Evolutionary conservation across 1,139 yeast species (phyloP).

Genomic region (Spathaspora jeffriesii): DNA sequence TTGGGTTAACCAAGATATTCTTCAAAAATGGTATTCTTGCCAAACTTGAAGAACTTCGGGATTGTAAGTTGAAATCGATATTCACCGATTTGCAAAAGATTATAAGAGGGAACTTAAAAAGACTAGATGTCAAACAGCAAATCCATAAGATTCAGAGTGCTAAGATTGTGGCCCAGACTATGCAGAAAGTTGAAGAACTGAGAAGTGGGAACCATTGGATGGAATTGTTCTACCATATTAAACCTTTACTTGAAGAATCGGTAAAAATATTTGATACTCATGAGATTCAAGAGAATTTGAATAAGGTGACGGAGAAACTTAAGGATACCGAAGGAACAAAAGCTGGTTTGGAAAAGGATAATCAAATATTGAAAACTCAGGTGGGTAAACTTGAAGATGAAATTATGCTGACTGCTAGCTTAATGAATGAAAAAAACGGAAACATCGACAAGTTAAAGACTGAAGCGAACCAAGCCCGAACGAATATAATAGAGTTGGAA

Average conservation of each 20-base stretch:
- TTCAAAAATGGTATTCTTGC: slow-evolving; percentile 96
- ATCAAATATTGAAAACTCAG: slow-evolving; percentile 42
- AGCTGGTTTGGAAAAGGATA: slow-evolving; percentile 47
- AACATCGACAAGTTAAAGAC: slow-evolving; percentile 23
- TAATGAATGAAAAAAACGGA: slow-evolving; percentile 28
- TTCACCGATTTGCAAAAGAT: slow-evolving; percentile 68
- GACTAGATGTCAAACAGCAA: slow-evolving; percentile 51
- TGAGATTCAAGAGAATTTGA: slow-evolving; percentile 52
- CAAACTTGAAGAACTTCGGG: slow-evolving; percentile 77
- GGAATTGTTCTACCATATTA: slow-evolving; percentile 65
- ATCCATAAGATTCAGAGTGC: slow-evolving; percentile 72
- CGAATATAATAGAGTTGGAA: slow-evolving; percentile 19
- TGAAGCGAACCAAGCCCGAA: slow-evolving; percentile 24
- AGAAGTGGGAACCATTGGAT: slow-evolving; percentile 75
- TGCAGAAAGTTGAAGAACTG: slow-evolving; percentile 54
- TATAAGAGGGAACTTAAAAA: slow-evolving; percentile 61
- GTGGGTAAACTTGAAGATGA: slow-evolving; percentile 53
- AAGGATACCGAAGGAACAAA: slow-evolving; percentile 45
- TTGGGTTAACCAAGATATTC: slow-evolving; percentile 86
- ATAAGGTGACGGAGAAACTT: slow-evolving; percentile 33
- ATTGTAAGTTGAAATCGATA: slow-evolving; percentile 55
- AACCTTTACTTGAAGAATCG: slow-evolving; percentile 76
- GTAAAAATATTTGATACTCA: slow-evolving; percentile 57
- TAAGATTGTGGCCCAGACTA: slow-evolving; percentile 63
- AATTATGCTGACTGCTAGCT: slow-evolving; percentile 25